phyloP scores from a whole-genome alignment of 768 basidiomycete genomes.

The Hericium rajendrae region DNA sequence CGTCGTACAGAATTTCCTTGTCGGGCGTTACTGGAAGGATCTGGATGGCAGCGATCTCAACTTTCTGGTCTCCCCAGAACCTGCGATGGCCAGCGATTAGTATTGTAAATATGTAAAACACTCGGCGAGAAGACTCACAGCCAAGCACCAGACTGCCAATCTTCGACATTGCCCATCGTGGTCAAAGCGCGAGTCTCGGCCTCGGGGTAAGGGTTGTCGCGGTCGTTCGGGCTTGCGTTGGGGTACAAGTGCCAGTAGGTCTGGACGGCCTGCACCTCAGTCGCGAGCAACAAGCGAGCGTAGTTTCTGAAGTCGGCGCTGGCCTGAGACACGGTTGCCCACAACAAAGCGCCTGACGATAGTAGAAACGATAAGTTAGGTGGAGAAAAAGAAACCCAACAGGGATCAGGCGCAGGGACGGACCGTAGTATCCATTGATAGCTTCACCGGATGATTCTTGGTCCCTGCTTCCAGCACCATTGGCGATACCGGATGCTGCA shows the following conservation, averaged over 20 bases:
- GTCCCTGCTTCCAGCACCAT: slow-evolving; percentile 24
- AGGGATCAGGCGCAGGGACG: no score
- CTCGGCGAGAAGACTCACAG: slow-evolving; percentile 17
- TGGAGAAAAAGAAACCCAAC: no score
- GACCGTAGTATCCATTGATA: slow-evolving; percentile 27
- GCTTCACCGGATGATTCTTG: slow-evolving; percentile 27
- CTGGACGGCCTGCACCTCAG: slow-evolving; percentile 26
- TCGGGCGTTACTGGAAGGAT: slow-evolving; percentile 28
- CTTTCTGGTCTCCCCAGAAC: slow-evolving; percentile 26
- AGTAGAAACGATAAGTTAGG: no score
- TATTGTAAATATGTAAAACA: background rate
- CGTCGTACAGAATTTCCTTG: slow-evolving; percentile 26
- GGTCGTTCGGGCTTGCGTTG: slow-evolving; percentile 19
- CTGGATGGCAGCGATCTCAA: slow-evolving; percentile 27
- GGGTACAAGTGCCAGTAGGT: slow-evolving; percentile 30
- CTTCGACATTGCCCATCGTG: slow-evolving; percentile 28
- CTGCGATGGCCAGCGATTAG: slow-evolving; percentile 2
- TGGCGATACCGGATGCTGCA: slow-evolving; percentile 26
- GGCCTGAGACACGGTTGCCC: slow-evolving; percentile 18
- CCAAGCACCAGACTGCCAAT: slow-evolving; percentile 28
- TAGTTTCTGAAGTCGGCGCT: slow-evolving; percentile 24
- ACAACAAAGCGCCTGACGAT: slow-evolving; percentile 18
- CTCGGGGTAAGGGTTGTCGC: slow-evolving; percentile 28
- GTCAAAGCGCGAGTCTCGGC: slow-evolving; percentile 20
- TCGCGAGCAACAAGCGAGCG: slow-evolving; percentile 25